Evolutionary conservation across 2,329 filamentous ascomycete genomes (phyloP).

Genomic region (Hypoxylon sp.): DNA sequence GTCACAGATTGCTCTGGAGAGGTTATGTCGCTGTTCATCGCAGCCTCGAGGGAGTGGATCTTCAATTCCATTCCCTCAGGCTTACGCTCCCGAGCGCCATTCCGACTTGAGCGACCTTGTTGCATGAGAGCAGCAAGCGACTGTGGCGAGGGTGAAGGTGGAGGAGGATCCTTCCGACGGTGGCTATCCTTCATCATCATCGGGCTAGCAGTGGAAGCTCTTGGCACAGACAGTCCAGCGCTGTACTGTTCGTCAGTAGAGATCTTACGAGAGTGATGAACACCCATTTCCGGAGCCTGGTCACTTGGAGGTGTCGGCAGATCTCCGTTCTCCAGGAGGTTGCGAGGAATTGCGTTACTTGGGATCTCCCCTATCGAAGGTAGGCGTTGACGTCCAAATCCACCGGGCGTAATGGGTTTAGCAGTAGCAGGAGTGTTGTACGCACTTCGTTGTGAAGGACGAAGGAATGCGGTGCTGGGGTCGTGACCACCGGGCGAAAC

Average conservation of each 20-base stretch:
- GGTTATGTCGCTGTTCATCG: conserved; percentile 67
- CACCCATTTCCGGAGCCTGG: conserved; percentile 47
- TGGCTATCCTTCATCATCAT: conserved; percentile 71
- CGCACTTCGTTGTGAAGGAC: conserved; percentile 76
- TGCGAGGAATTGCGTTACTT: conserved; percentile 52
- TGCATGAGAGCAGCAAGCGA: conserved; percentile 75
- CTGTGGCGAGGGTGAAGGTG: conserved; percentile 78
- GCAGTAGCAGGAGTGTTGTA: conserved; percentile 80
- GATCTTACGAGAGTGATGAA: conserved; percentile 55
- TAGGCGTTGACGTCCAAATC: conserved; percentile 75
- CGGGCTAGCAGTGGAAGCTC: conserved; percentile 77
- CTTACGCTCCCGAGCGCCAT: conserved; percentile 83
- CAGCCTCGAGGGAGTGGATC: conserved; percentile 70
- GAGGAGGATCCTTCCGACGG: conserved; percentile 64
- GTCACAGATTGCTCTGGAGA: conserved; percentile 70
- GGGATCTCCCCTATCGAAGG: conserved; percentile 83
- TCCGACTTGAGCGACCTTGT: conserved; percentile 71
- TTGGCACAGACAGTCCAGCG: conserved; percentile 66
- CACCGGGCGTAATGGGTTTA: conserved; percentile 72
- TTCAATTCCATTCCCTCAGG: conserved; percentile 78
- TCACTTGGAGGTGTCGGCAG: conserved; percentile 50
- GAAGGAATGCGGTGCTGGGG: conserved; percentile 76
- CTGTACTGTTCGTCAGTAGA: conserved; percentile 62
- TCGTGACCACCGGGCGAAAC: conserved; percentile 78
- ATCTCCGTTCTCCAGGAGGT: conserved; percentile 52